Evolutionary conservation across 2,329 filamentous ascomycete genomes (phyloP).

Genomic region (Fusarium cyanostomum): DNA sequence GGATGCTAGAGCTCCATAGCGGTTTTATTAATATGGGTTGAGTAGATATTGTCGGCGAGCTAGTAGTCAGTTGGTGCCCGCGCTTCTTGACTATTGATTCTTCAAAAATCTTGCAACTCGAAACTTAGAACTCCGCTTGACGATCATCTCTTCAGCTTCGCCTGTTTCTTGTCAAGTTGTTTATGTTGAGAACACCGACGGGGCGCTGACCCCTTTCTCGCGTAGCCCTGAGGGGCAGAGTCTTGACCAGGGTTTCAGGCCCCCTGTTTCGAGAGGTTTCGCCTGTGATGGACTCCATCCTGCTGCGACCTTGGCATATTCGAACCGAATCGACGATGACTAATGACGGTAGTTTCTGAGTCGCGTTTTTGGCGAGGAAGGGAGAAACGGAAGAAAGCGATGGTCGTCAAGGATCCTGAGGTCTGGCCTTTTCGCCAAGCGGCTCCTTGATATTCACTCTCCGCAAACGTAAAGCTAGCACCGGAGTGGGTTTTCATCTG

Average conservation of each 20-base stretch:
- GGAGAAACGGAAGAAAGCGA: not conserved
- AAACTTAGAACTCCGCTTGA: not conserved
- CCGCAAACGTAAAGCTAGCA: not conserved
- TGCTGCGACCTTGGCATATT: not conserved
- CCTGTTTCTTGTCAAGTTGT: conserved; percentile 5
- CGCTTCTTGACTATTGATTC: not conserved
- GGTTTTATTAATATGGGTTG: not conserved
- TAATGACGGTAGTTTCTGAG: not conserved
- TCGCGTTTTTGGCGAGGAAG: not conserved
- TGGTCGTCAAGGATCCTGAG: not conserved
- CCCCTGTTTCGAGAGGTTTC: conserved; percentile 33
- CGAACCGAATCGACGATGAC: not conserved
- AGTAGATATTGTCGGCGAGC: not conserved
- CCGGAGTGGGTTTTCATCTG: conserved; percentile 4
- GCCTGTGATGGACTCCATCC: conserved; percentile 1
- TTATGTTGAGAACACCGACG: not conserved
- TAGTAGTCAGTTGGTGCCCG: not conserved
- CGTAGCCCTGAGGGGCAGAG: conserved; percentile 8
- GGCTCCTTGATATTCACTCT: not conserved
- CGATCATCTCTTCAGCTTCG: not conserved
- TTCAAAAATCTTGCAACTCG: not conserved
- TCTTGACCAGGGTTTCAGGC: conserved; percentile 19
- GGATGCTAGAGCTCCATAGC: not conserved
- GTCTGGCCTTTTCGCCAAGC: not conserved
- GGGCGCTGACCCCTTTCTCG: conserved; percentile 11